Base-by-base conservation (phyloP, 257 asterid species). In the Nicotiana otophora region DNA sequence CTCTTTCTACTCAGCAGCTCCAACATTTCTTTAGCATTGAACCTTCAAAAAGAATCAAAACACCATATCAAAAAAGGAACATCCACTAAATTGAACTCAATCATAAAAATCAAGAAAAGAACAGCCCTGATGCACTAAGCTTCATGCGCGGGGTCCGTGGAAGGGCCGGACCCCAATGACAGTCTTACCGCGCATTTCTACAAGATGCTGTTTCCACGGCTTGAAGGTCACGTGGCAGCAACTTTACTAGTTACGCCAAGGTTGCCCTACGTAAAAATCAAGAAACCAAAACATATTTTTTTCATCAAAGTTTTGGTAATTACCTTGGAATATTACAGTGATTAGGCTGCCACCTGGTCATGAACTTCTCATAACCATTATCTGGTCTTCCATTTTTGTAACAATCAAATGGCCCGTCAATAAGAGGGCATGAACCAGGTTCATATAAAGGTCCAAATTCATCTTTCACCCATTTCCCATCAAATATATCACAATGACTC, bases 381-480 rank as follows among this genome's bases (percentile, higher is more conserved):
- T 94, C 98, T 5, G 92, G 89, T 84, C 98, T 92, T 77, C 94
- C 94, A 39, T 94, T 94, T 15, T 87, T 91, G 60, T 86, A 90
- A 87, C 97, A 94, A 83, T 92, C 93, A 30, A 94, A 94, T 84
- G 92, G 97, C 82, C 82, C 85, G 20, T 93, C 98, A 15, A 94
- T 86, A 58, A 68, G 88, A 66, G 97, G 97, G 81, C 98, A 94
- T 8, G 98, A 93, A 76, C 92, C 92, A 0, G 97, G 87, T 42
- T 97, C 92, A 86, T 94, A 93, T 74, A 89, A 92, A 26, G 98
- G 97, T 81, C 79, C 81, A 4, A 88, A 28, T 63, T 94, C 90
- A 79, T 93, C 97, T 54, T 88, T 92, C 84, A 91, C 96, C 98
- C 98, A 94, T 86, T 92, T 86, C n/a, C n/a, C n/a, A n/a, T n/a